Base-by-base conservation (phyloP, 2,329 filamentous ascomycete genomes). In the Phoma sp. region DNA sequence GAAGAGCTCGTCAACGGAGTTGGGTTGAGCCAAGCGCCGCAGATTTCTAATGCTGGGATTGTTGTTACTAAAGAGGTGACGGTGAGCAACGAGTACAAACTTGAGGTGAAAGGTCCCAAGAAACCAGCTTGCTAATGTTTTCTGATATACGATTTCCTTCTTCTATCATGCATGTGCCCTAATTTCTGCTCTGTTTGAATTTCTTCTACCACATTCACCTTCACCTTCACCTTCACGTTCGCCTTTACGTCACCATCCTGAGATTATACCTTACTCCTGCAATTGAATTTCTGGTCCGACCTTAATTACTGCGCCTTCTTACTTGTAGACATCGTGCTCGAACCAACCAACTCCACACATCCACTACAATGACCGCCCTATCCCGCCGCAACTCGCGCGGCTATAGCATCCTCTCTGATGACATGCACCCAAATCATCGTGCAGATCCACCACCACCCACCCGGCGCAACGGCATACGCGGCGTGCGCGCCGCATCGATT, bases 1-100 rank as follows among this genome's bases (percentile, higher is more conserved):
- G 61, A 66, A 45, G 57, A 62, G 37, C 26, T 62, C 4, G 61
- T 54, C 34, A 58, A 42, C n/a, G 52, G 56, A 32, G 30, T 23
- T 18, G 26, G 38, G 9, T 9, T 7, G 20, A 17, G 7, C 9
- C 42, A 15, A 7, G 37, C 15, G n/a, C 30, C 32, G 7, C 28
- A 25, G 6, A 30, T 6, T 2, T 32, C 32, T 25, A 37, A 42
- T 18, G 10, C 18, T 21, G 25, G 38, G 7, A 38, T 42, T 17
- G 20, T 25, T 20, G 37, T 42, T 12, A 53, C 50, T 10, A 53
- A 14, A 42, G 37, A 53, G 25, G 25, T 42, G 10, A 29, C 26
- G 2, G 21, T 53, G 7, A 46, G 26, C 6, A 26, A 25, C n/a
- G 26, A 38, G 20, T 25, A 5, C 11, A 47, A 17, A 39, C 7